Conservation (phyloP, 345 rosid genomes). For the Eutrema heterophyllum region DNA sequence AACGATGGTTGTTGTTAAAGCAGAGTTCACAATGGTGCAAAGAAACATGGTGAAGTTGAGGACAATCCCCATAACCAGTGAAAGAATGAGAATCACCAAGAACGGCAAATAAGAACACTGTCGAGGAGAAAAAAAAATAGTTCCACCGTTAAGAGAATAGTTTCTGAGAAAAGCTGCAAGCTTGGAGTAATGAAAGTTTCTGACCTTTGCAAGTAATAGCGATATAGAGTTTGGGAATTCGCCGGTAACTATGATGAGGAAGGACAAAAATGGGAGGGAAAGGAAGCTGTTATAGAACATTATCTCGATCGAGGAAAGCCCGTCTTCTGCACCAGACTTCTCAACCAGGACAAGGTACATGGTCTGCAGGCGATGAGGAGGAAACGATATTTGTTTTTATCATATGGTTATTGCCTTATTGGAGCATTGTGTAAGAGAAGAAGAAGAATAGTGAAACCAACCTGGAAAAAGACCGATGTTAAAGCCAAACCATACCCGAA, state of each 20-base stretch:
- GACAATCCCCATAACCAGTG: slow-evolving; percentile 87
- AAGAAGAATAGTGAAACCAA: slow-evolving; percentile 11
- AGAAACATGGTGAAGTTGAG: slow-evolving; percentile 97
- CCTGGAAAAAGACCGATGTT: slow-evolving; percentile 93
- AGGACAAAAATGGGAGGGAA: slow-evolving; percentile 75
- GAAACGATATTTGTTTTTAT: neutral
- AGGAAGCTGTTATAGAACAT: slow-evolving; percentile 96
- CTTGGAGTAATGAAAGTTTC: slow-evolving; percentile 19
- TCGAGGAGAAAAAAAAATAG: neutral
- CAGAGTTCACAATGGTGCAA: slow-evolving; percentile 96
- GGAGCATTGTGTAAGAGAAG: neutral
- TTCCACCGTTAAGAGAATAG: neutral
- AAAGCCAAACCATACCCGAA: slow-evolving; percentile 89
- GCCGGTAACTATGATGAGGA: slow-evolving; percentile 72
- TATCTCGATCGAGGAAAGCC: slow-evolving; percentile 86
- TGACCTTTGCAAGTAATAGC: slow-evolving; percentile 76
- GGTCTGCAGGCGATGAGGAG: slow-evolving; percentile 47
- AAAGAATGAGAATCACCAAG: slow-evolving; percentile 57
- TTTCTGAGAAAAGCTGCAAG: slow-evolving; percentile 1
- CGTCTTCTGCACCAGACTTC: slow-evolving; percentile 95
- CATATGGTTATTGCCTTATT: neutral
- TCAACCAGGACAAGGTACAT: slow-evolving; percentile 97
- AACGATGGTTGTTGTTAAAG: slow-evolving; percentile 92
- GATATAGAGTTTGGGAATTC: slow-evolving; percentile 85
- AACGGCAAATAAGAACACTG: slow-evolving; percentile 81